These are phyloP conservation scores for Dictyostelium purpureum DNA, from an alignment of 78 protist genomes.

Conservation along the genomic window DNA sequence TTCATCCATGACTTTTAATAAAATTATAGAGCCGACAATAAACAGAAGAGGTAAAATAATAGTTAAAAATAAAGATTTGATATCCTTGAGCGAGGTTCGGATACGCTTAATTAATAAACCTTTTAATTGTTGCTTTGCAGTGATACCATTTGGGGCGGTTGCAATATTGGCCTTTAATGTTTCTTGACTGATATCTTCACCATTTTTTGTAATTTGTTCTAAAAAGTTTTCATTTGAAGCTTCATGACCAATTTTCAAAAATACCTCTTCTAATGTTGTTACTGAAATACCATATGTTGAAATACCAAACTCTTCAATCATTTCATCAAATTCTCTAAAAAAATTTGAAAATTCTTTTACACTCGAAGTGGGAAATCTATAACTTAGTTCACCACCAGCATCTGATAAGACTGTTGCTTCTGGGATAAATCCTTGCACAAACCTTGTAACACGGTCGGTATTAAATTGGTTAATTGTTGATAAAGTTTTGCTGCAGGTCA, in stretches of 20 bases:
- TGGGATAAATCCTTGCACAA: not conserved
- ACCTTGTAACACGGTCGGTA: not conserved
- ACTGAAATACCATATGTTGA: slow-evolving; percentile 10
- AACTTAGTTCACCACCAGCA: slow-evolving; percentile 34
- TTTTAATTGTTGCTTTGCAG: slow-evolving; percentile 27
- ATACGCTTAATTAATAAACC: slow-evolving; percentile 62
- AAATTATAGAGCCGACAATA: slow-evolving; percentile 36
- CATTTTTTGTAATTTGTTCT: not conserved
- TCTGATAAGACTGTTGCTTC: slow-evolving; percentile 1
- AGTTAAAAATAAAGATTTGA: slow-evolving; percentile 14
- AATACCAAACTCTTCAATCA: not conserved
- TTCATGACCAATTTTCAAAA: slow-evolving; percentile 29
- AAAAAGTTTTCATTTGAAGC: not conserved
- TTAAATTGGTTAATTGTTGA: not conserved
- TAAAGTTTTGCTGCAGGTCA: slow-evolving; percentile 6
- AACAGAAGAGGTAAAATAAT: slow-evolving; percentile 9
- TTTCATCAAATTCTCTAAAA: not conserved
- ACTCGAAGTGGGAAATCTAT: slow-evolving; percentile 11
- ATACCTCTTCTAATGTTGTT: slow-evolving; percentile 40
- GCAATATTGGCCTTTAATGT: not conserved
- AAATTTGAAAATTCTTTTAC: slow-evolving; percentile 2
- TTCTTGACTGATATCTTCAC: not conserved
- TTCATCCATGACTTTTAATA: slow-evolving; percentile 5
- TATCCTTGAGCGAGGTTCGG: slow-evolving; percentile 26
- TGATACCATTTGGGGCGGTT: slow-evolving; percentile 4